phyloP scores from a whole-genome alignment of 2,329 filamentous ascomycete species.

The Endothia cerciana region DNA sequence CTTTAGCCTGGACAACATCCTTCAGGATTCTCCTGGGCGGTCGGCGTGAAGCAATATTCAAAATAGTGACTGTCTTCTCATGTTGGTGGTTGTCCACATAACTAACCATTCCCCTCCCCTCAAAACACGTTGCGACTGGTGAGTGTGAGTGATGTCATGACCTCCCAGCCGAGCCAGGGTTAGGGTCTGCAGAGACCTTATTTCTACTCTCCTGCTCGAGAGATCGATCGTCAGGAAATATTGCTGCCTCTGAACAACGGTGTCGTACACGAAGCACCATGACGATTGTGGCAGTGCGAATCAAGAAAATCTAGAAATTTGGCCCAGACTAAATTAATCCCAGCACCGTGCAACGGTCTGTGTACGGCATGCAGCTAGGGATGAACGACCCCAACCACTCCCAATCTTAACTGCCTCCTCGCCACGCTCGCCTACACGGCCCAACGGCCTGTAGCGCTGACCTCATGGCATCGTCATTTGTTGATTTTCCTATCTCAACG shows the following conservation, averaged over 20 bases:
- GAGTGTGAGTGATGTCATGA: neutral
- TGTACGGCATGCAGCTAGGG: neutral
- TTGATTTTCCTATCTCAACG: neutral
- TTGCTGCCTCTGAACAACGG: neutral
- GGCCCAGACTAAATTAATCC: neutral
- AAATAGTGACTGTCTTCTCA: neutral
- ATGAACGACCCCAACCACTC: neutral
- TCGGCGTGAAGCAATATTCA: too few species aligned
- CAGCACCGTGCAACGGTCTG: neutral
- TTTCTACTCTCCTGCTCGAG: neutral
- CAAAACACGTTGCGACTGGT: neutral
- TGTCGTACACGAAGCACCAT: neutral
- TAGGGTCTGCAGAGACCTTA: neutral
- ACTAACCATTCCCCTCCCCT: neutral
- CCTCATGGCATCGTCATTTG: constrained; percentile 17
- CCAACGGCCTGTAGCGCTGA: neutral
- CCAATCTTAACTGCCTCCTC: too few species aligned
- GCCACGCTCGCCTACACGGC: too few species aligned
- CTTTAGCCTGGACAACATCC: constrained; percentile 28
- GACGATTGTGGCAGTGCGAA: constrained; percentile 1
- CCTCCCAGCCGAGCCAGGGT: neutral
- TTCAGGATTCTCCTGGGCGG: neutral
- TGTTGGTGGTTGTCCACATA: neutral
- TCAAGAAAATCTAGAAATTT: neutral
- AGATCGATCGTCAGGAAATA: neutral